Percentiles rank a stretch among this genome's conserved stretches.
These are phyloP conservation scores for Colletotrichum camelliae DNA, from an alignment of 2,329 filamentous ascomycete genomes.

Conservation along the genomic window DNA sequence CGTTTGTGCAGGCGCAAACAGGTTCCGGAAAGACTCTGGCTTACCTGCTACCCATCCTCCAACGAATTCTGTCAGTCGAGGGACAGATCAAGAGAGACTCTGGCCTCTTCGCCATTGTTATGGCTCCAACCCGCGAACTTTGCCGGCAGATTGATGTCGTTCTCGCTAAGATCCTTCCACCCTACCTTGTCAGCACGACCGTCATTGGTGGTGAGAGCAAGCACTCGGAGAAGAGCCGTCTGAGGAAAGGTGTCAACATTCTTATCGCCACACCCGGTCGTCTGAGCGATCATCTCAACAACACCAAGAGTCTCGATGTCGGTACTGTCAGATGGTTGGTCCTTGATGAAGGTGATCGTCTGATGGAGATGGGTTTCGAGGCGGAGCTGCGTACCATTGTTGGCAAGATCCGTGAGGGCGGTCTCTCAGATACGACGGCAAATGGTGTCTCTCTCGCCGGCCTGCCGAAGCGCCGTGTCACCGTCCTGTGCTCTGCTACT, in stretches of 20 bases:
- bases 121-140: conserved; percentile 91
- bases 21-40: conserved; percentile 97
- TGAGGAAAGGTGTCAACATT: conserved; percentile 95
- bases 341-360: conserved; percentile 93
- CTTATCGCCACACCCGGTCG: conserved; percentile 93
- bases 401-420: conserved; percentile 72
- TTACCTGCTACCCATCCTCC: conserved; percentile 92
- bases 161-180: conserved; percentile 82
- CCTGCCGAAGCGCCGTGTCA: conserved; percentile 78
- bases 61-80: conserved; percentile 83
- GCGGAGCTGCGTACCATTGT: conserved; percentile 91
- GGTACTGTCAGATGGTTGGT: conserved; percentile 92
- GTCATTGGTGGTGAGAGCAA: conserved; percentile 75
- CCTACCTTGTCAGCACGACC: conserved; percentile 92
- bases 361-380: conserved; percentile 98
- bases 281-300: conserved; percentile 88
- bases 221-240: conserved; percentile 86
- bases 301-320: conserved; percentile 88
- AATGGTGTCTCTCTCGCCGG: conserved; percentile 64
- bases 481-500: conserved; percentile 92
- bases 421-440: conserved; percentile 62
- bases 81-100: conserved; percentile 78
- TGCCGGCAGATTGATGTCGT: conserved; percentile 93
- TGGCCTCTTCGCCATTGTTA: conserved; percentile 90
- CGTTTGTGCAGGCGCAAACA: conserved; percentile 96